Evolutionary conservation across 1,284 basidiomycete genomes (phyloP).

Genomic region (Cystobasidiaceae sp.): DNA sequence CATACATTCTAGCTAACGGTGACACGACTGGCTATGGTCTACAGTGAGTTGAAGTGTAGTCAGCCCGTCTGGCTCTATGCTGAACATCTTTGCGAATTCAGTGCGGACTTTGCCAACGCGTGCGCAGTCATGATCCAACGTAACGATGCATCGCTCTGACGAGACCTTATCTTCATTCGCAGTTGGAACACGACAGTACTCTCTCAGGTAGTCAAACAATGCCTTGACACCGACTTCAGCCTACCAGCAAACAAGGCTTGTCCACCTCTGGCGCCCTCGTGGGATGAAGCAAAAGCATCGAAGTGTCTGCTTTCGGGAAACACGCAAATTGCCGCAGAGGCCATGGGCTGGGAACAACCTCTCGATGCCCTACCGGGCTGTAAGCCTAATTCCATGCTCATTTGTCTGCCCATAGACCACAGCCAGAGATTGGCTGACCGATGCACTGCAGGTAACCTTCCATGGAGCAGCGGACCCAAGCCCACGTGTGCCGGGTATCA

Average conservation of each 20-base stretch:
- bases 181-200: constrained; percentile 26
- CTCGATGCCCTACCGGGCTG: constrained; percentile 12
- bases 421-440: too few relatives aligned
- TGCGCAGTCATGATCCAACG: not conserved
- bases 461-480: constrained; percentile 6
- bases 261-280: constrained; percentile 18
- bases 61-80: not conserved
- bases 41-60: too few relatives aligned
- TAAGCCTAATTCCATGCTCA: too few relatives aligned
- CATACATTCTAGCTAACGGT: constrained; percentile 26
- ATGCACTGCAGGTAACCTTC: constrained; percentile 5
- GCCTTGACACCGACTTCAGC: not conserved
- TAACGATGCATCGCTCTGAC: not conserved
- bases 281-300: constrained; percentile 9
- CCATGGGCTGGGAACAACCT: constrained; percentile 8
- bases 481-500: constrained; percentile 8
- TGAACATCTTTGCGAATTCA: not conserved
- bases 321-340: constrained; percentile 12
- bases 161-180: not conserved
- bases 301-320: constrained; percentile 11
- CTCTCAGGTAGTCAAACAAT: constrained; percentile 13
- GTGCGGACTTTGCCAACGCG: constrained; percentile 23
- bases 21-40: constrained; percentile 26
- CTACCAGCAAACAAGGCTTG: not conserved
- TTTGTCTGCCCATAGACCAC: too few relatives aligned